phyloP scores from a whole-genome alignment of 2,329 filamentous ascomycete genomes.

The Elsinoe arachidis region DNA sequence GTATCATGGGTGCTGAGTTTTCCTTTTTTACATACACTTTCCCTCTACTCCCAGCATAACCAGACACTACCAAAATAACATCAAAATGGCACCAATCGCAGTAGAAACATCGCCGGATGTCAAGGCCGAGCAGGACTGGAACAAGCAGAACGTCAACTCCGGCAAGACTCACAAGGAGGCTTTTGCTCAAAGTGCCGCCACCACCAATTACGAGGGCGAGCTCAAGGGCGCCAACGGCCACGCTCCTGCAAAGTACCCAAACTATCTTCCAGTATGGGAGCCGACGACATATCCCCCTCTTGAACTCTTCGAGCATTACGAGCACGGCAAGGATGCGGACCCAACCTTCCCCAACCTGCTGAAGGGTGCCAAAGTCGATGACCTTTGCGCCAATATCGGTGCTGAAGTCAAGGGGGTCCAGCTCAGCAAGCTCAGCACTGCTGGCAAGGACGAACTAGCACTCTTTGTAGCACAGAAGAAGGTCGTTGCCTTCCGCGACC shows the following conservation, averaged over 20 bases:
- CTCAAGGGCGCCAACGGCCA: conserved; percentile 46
- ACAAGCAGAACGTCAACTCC: conserved; percentile 14
- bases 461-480: conserved; percentile 68
- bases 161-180: conserved; percentile 34
- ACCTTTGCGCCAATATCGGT: conserved; percentile 66
- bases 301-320: conserved; percentile 61
- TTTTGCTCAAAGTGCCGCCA: conserved; percentile 34
- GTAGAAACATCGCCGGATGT: conserved; percentile 28
- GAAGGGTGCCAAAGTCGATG: conserved; percentile 39
- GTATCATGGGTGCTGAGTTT: background rate
- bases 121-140: conserved; percentile 20
- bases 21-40: background rate
- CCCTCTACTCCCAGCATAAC: background rate
- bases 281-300: conserved; percentile 51
- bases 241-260: conserved; percentile 53
- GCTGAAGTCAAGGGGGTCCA: conserved; percentile 64
- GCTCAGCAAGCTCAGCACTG: conserved; percentile 56
- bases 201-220: conserved; percentile 43
- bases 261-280: conserved; percentile 46
- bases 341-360: conserved; percentile 60
- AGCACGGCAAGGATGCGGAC: conserved; percentile 70
- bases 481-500: conserved; percentile 67
- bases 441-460: conserved; percentile 69
- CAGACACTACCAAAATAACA: background rate
- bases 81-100: conserved; percentile 36